These are phyloP conservation scores for Tolypocladium ophioglossoides DNA, from an alignment of 2,329 filamentous ascomycete genomes.

Conservation along the genomic window DNA sequence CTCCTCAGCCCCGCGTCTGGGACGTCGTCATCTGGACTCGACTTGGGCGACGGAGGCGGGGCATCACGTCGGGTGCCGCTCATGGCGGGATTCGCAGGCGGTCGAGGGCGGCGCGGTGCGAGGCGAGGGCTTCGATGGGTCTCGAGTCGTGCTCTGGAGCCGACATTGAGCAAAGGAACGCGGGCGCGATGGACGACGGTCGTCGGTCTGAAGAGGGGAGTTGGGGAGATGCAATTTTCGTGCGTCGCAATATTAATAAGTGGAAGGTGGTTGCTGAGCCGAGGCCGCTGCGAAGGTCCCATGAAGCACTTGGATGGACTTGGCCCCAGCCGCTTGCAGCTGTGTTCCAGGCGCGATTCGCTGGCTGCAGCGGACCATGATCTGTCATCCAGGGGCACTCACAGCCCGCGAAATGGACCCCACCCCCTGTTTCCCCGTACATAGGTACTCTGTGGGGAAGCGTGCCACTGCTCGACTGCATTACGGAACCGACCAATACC, in stretches of 20 bases:
- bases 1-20: constrained; percentile 69
- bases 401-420: too few relatives aligned
- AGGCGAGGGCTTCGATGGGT: constrained; percentile 3
- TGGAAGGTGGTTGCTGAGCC: background rate
- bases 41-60: constrained; percentile 13
- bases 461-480: too few relatives aligned
- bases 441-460: too few relatives aligned
- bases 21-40: constrained; percentile 16
- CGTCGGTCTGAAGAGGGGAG: background rate
- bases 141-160: constrained; percentile 3
- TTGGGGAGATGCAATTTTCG: background rate
- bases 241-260: too few relatives aligned
- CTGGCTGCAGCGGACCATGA: too few relatives aligned
- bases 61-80: constrained; percentile 23
- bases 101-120: constrained; percentile 3
- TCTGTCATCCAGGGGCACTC: too few relatives aligned
- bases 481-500: too few relatives aligned
- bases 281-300: too few relatives aligned
- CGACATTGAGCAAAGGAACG: constrained; percentile 8
- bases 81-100: constrained; percentile 9
- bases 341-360: too few relatives aligned
- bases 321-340: too few relatives aligned
- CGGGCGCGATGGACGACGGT: background rate
- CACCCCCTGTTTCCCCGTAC: too few relatives aligned
- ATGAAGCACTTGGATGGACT: too few relatives aligned